A percentile compares a stretch with the other conserved stretches of the same genome.
Conservation (phyloP, 306 rosid genomes). For the barrel medic (Medicago truncatula) region MtrunA17r5.0-ANR NC_053045.1:4169501-4170000, state of each 20-base stretch:
- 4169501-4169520: constrained; percentile 58
- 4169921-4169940: constrained; percentile 79
- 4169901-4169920: constrained; percentile 59
- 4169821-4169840: constrained; percentile 58
- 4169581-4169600: constrained; percentile 85
- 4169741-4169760: constrained; percentile 84
- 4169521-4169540: constrained; percentile 66
- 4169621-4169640: constrained; percentile 70
- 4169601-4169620: constrained; percentile 80
- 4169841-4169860: constrained; percentile 51
- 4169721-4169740: constrained; percentile 78
- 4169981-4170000: constrained; percentile 87
- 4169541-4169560: constrained; percentile 85
- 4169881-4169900: constrained; percentile 56
- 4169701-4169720: constrained; percentile 50
- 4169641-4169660: constrained; percentile 63
- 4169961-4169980: constrained; percentile 90
- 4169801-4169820: constrained; percentile 66
- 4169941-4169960: constrained; percentile 85
- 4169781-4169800: constrained; percentile 76
- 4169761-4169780: constrained; percentile 66
- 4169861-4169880: constrained; percentile 48
- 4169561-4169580: constrained; percentile 70
- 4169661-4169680: constrained; percentile 59
- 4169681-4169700: constrained; percentile 49